These are phyloP conservation scores for Fusarium proliferatum DNA, from an alignment of 2,329 filamentous ascomycete genomes.

Conservation along the genomic window DNA sequence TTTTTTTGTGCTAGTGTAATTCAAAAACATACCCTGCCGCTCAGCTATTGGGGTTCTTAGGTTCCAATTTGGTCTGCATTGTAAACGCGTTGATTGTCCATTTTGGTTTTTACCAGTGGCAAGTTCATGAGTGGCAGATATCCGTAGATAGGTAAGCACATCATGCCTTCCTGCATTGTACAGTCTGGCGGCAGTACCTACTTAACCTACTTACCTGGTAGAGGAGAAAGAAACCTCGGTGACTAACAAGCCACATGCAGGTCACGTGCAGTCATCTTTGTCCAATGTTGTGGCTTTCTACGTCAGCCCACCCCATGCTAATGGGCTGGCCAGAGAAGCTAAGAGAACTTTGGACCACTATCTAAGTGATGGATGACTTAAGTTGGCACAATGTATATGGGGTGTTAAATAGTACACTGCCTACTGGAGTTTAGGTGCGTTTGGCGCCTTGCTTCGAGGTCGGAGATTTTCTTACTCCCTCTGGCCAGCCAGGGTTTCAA, in stretches of 20 bases:
- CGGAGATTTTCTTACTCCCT: neutral
- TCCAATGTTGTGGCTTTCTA: neutral
- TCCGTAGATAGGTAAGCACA: neutral
- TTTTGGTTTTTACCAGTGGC: neutral
- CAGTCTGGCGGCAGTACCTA: neutral
- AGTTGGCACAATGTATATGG: neutral
- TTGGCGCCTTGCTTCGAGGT: neutral
- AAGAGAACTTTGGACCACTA: neutral
- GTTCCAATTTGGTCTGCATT: neutral
- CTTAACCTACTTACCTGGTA: too few relatives aligned
- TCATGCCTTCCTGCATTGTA: neutral
- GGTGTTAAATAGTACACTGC: neutral
- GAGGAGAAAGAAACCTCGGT: neutral
- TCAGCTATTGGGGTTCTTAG: neutral
- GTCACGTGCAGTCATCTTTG: conserved; percentile 1
- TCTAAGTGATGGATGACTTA: neutral
- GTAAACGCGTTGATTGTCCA: neutral
- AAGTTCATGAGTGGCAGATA: neutral
- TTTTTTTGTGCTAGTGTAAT: neutral
- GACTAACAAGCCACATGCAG: conserved; percentile 7
- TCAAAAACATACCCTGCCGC: neutral
- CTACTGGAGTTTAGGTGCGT: neutral
- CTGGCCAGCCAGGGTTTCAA: neutral
- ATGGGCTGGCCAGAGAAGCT: neutral
- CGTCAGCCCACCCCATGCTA: neutral